Evolutionary conservation across 768 basidiomycete genomes (phyloP), one percentile per base, ranked within the genome.

Genomic region (Podaxis rugospora): DNA sequence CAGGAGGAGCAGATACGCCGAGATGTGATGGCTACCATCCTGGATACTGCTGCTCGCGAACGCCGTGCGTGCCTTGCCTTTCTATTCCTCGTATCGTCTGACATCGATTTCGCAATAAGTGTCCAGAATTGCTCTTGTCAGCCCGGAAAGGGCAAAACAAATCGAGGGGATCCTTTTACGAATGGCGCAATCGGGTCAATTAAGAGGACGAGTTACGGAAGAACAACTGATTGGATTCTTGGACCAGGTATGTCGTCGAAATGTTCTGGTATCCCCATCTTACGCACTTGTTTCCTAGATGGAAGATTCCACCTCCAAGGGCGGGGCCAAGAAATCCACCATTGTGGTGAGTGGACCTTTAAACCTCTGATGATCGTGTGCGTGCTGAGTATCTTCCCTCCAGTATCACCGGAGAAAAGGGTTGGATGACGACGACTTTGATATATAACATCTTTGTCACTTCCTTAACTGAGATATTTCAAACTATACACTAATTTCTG

Each of bases 91-190:
- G 9, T 58, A 21, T 36, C 35, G 49, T 54, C 57, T 55, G 44
- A 59, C 55, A 51, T 51, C 50, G 18, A 18, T 23, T 28, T 61
- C 10, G 25, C 49, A 21, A 44, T 6, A 68, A 96, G 93, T 95
- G 59, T 87, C 91, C 9, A 86, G 95, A 52, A 95, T 96, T 64
- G 83, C 88, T 3, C 84, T 96, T 28, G 94, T 95, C 66, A 90
- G 90, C 65, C 88, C 92, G 0, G 86, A 90, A 42, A 79, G 92
- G 69, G 89, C 92, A 16, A 81, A 81, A 63, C 86, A 93, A 70
- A 90, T 96, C 65, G 91, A 95, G 73, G 76, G 75, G 2, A 85
- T 94, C 60, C 77, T 96, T 35, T 65, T 90, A 42, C 81, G 90
- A 42, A 93, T 94, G 90, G 92, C 87, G 6, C 91, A 93, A 74